Base-by-base conservation (phyloP, 108 stramenopile genomes). In the Stephanodiscus minutulus region DNA sequence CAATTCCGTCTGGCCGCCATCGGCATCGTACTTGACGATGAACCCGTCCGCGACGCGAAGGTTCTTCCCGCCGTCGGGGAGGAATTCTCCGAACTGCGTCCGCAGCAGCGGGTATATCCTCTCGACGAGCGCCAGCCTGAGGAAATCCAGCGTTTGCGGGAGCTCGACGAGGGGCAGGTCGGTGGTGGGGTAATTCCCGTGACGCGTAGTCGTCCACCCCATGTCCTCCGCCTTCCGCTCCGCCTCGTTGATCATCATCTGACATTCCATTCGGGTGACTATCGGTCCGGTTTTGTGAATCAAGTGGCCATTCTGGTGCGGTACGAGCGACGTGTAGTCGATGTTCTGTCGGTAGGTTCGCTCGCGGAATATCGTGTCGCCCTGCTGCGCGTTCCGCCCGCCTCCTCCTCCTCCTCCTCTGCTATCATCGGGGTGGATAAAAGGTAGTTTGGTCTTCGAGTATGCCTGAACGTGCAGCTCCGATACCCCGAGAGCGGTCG, bases 21-120 rank as follows among this genome's bases (percentile, higher is more conserved):
- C 59, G 1, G 82, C 87, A 66, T 87, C 85, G 68, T 95, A 95
- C 39, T 88, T 88, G 65, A 95, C 91, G n/a, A 95, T 67, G 62
- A 95, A 95, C 35, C 91, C 90, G 84, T 95, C 94, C 24, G 86
- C 85, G 22, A 94, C 70, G 13, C 80, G 62, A 9, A 84, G 60
- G 64, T 73, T 81, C 29, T 50, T 48, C 46, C 41, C 76, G 2
- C 62, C 70, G 20, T 58, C 56, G 1, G 86, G 86, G 43, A 87
- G 44, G 44, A 64, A 74, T n/a, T 66, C 6, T 50, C 79, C 72
- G 64, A 84, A 85, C 58, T 85, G 83, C n/a, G 33, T 44, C 25
- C 56, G 17, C 46, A 87, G 18, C 49, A 85, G 44, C 18, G 86
- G 84, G 65, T 83, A 82, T 24, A 87, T 71, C 3, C 83, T 67